These are phyloP conservation scores for Rosellinia necatrix DNA, from an alignment of 2,329 filamentous ascomycete genomes.

Conservation along the genomic window DNA sequence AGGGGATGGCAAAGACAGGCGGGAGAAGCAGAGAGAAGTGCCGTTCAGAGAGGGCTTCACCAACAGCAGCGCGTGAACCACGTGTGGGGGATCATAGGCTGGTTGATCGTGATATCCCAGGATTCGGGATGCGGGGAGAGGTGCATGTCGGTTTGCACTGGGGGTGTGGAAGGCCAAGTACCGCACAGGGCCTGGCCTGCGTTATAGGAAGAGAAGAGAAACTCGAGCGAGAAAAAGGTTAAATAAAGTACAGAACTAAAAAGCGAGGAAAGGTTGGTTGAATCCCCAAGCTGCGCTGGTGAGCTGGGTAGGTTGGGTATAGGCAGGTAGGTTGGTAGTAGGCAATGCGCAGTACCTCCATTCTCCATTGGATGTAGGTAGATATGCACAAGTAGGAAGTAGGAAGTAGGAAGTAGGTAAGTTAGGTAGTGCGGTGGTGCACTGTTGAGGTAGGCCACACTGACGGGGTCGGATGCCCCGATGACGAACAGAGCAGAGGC, in stretches of 20 bases:
- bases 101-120: slow-evolving; percentile 39
- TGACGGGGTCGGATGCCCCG: slow-evolving; percentile 25
- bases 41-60: slow-evolving; percentile 13
- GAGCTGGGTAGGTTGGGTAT: not conserved
- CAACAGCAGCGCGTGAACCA: slow-evolving; percentile 33
- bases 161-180: slow-evolving; percentile 8
- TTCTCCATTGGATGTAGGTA: too few relatives aligned
- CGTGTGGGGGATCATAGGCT: slow-evolving; percentile 33
- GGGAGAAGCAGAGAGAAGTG: slow-evolving; percentile 14
- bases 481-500: slow-evolving; percentile 26
- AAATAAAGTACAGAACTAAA: slow-evolving; percentile 1
- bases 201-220: not conserved
- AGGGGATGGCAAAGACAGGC: slow-evolving; percentile 3
- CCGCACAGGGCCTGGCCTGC: not conserved
- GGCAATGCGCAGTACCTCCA: too few relatives aligned
- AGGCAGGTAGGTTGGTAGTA: not conserved
- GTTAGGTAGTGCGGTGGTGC: not conserved
- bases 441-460: not conserved
- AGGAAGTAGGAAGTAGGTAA: not conserved
- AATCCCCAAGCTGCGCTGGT: too few relatives aligned
- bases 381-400: too few relatives aligned
- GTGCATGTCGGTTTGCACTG: slow-evolving; percentile 38
- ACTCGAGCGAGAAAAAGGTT: not conserved
- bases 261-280: not conserved
- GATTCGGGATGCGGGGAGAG: slow-evolving; percentile 39